phyloP scores from a whole-genome alignment of 1,139 yeast species.

The Geotrichum bryndzae region DNA sequence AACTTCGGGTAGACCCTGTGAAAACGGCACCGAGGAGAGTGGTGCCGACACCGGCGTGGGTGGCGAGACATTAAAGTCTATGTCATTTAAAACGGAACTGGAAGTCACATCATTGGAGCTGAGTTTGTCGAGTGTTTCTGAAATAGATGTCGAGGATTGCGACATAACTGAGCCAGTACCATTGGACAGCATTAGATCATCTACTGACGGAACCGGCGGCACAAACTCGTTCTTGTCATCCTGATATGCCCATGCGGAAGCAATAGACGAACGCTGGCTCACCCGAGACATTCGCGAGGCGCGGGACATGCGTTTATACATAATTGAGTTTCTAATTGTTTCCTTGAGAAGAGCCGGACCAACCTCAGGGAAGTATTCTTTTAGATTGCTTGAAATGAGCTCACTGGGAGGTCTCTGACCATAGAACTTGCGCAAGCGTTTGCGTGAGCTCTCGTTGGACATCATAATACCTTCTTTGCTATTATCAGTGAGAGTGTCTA shows the following conservation, averaged over 20 bases:
- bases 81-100: neutral
- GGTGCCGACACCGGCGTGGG: neutral
- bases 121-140: neutral
- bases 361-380: conserved; percentile 88
- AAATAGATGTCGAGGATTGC: neutral
- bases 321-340: conserved; percentile 76
- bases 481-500: neutral
- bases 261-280: conserved; percentile 32
- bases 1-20: neutral
- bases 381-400: conserved; percentile 79
- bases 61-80: neutral
- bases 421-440: conserved; percentile 44
- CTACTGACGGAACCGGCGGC: conserved; percentile 31
- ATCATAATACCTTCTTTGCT: conserved; percentile 1
- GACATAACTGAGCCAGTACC: neutral
- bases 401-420: conserved; percentile 95
- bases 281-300: conserved; percentile 29
- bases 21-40: neutral
- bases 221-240: conserved; percentile 28
- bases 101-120: neutral
- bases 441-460: conserved; percentile 8
- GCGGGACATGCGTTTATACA: conserved; percentile 57
- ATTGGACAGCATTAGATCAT: conserved; percentile 10
- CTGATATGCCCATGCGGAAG: conserved; percentile 26
- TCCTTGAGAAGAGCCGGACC: conserved; percentile 65